Evolutionary conservation across 495 filamentous ascomycete genomes (phyloP), one percentile per base, ranked within the genome.

Genomic region (Baudoinia panamericana): DNA sequence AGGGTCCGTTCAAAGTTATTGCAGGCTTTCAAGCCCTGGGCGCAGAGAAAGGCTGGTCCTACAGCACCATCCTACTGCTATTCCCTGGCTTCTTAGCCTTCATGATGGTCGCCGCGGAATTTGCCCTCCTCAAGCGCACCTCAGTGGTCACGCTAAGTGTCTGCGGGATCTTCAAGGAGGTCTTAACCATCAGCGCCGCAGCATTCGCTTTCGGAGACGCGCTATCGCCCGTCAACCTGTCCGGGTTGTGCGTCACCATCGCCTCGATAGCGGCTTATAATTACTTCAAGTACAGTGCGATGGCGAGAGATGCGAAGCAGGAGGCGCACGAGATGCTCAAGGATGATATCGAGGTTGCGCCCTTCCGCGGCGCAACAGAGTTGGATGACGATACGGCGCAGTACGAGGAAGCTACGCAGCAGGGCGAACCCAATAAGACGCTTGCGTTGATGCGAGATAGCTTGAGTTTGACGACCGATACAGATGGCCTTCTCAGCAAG

Each of bases 121-220:
- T 96, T 52, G 88, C 92, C 23, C 70, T 99, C 21, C 69, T 99
- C 30, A 78, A 95, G 67, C 84, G 92, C 23, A 96, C 87, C 4
- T 86, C 80, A 5, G 92, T 99, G 37, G 92, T 99, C 33, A 96
- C 92, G 0, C 70, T 99, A 34, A 86, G 80, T 36, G 95, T 99
- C 40, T 92, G 86, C 48, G 92, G 92, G 33, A 99, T 96, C 37
- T 96, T 99, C 69, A 99, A 99, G 61, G 92, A 99, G 63, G 92
- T 94, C 9, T 78, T 99, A 37, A 99, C 92, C 5, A 96, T 99
- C 55, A 76, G 75, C 27, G 84, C 84, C 1, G 92, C 90, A 0
- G 82, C 82, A 15, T 58, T 92, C 11, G 75, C 92, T 5, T 99
- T 95, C 64, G 75, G 86, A 50, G 92, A 99, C 54, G 72, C 71